Evolutionary conservation across 495 filamentous ascomycete genomes (phyloP).

Genomic region (Penicillium malachiteum): DNA sequence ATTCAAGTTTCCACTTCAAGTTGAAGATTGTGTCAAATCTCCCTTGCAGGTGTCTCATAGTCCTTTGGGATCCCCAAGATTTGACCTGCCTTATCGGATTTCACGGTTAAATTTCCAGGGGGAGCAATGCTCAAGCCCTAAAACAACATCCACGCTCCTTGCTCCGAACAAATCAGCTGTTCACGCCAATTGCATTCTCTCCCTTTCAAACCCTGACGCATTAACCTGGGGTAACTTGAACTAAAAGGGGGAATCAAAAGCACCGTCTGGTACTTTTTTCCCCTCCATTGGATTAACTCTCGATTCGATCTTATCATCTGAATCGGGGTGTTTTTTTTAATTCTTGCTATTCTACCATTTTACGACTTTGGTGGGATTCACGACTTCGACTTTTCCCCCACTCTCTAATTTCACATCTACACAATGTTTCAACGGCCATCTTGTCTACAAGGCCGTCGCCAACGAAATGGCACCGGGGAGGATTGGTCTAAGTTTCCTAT

Average conservation of each 20-base stretch:
- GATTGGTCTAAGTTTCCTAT: slow-evolving; percentile 49
- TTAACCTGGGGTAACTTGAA: slow-evolving; percentile 27
- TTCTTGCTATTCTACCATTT: not conserved
- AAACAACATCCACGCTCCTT: slow-evolving; percentile 22
- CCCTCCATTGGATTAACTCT: not conserved
- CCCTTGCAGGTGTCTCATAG: slow-evolving; percentile 31
- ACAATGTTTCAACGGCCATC: slow-evolving; percentile 42
- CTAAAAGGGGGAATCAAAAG: slow-evolving; percentile 22
- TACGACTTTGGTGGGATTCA: not conserved
- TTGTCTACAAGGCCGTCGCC: slow-evolving; percentile 37
- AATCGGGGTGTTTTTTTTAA: slow-evolving; percentile 17
- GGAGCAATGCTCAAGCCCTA: slow-evolving; percentile 35
- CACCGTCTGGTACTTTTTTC: slow-evolving; percentile 26
- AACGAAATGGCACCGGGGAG: slow-evolving; percentile 26
- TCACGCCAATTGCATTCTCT: slow-evolving; percentile 27
- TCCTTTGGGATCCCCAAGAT: slow-evolving; percentile 15
- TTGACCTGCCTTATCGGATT: slow-evolving; percentile 21
- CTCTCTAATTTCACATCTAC: slow-evolving; percentile 2
- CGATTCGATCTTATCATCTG: slow-evolving; percentile 4
- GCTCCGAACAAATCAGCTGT: slow-evolving; percentile 13
- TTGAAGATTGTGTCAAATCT: slow-evolving; percentile 12
- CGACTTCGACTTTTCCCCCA: no score
- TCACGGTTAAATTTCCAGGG: slow-evolving; percentile 23
- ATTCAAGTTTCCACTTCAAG: not conserved
- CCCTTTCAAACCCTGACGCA: slow-evolving; percentile 18